A percentile compares a stretch with the other conserved stretches of the same genome.
Conservation (phyloP, 345 rosid genomes). For the Nasturtium officinale region DNA sequence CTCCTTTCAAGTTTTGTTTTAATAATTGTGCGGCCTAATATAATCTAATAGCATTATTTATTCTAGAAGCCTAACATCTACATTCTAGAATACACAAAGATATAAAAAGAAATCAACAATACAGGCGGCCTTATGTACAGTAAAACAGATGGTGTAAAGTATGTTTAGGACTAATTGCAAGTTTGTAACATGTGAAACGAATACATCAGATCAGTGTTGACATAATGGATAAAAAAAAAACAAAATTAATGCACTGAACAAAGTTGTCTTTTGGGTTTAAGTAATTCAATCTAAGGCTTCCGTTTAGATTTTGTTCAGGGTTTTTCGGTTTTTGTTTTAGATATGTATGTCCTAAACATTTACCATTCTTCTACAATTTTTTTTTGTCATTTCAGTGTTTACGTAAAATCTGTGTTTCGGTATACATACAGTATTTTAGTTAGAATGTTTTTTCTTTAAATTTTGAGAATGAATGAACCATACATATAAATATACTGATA, state of each 20-base stretch:
- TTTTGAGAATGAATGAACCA: neutral
- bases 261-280: neutral
- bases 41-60: conserved; percentile 3
- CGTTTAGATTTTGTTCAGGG: no score
- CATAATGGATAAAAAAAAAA: neutral
- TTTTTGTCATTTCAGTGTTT: no score
- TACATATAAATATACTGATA: neutral
- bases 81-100: neutral
- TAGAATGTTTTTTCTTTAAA: no score
- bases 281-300: neutral
- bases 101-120: neutral
- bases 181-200: neutral
- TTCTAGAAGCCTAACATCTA: neutral
- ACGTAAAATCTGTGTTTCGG: neutral
- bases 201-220: neutral
- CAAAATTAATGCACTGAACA: neutral
- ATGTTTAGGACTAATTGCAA: neutral
- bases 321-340: neutral
- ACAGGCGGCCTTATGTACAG: neutral
- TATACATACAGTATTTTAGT: neutral
- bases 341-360: neutral
- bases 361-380: neutral
- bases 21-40: neutral
- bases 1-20: conserved; percentile 15
- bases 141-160: neutral